Evolutionary conservation across 2,329 filamentous ascomycete species (phyloP), one percentile per base, ranked within the genome.

Genomic region (Ascosphaera aggregata): DNA sequence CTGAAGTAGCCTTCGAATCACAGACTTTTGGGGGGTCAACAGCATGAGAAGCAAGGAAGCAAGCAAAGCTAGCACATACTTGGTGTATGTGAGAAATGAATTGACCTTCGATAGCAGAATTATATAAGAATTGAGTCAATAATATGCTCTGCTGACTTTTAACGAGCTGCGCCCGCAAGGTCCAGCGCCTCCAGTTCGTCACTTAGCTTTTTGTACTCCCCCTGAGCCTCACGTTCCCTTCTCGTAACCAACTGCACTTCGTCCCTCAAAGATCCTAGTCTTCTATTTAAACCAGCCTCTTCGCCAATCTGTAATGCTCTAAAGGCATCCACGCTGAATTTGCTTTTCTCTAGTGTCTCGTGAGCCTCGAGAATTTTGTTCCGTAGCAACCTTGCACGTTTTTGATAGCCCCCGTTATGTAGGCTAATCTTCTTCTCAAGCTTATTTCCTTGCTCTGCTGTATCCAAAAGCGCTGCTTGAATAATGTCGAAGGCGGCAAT

Each of bases 401-500:
- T 75, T 54, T 85, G 76, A 59, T 98, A 98, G 11, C 89, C 89
- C 18, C 85, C 85, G 2, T 92, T 72, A 49, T 89, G 76, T 40
- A 92, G 65, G 0, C 67, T 66, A n/a, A 98, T 69, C 58, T 89
- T 94, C 69, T 93, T 93, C 59, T 95, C 85, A 1, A 92, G 63
- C 57, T 86, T 91, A 52, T 82, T 81, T 40, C 80, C 80, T 41
- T 76, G 69, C 48, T 86, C 76, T 2, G 85, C 89, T 0, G 74
- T 73, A 2, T 68, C 62, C 47, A 80, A 67, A 44, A 93, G 78
- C 5, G 69, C 65, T 36, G 80, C 70, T 56, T 89, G 79, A 1
- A 84, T 69, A 36, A 66, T 67, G 44, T 89, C 74, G 46, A 93
- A 89, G 2, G 80, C 73, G 47, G 71, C 62, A 22, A 67, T 66